These are phyloP conservation scores for Dalbergia cultrata DNA, from an alignment of 306 rosid genomes.

Conservation along the genomic window DNA sequence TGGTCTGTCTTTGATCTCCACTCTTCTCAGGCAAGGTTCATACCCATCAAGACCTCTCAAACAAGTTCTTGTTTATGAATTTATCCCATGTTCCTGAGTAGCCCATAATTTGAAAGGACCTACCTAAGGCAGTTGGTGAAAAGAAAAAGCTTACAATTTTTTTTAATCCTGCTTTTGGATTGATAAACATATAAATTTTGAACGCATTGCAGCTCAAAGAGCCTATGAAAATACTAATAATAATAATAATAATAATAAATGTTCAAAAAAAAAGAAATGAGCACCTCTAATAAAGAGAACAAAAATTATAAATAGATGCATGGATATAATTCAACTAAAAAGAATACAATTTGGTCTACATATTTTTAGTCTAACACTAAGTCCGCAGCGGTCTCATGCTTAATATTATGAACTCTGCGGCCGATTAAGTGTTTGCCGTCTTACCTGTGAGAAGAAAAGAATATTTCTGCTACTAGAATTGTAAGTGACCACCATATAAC, in stretches of 20 bases:
- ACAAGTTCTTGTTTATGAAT: no score
- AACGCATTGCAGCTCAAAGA: not conserved
- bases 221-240: not conserved
- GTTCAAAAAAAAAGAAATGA: not conserved
- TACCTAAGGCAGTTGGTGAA: no score
- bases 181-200: not conserved
- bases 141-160: no score
- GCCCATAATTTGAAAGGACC: no score
- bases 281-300: not conserved
- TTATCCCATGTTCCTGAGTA: no score
- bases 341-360: constrained; percentile 7
- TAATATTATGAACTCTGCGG: not conserved
- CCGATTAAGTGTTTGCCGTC: not conserved
- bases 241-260: not conserved
- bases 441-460: constrained; percentile 17
- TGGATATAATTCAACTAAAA: not conserved
- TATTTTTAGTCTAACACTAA: not conserved
- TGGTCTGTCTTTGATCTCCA: no score
- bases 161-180: no score
- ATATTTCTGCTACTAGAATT: not conserved
- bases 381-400: not conserved
- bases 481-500: not conserved
- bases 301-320: not conserved
- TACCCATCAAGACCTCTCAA: no score
- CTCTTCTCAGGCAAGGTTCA: no score